These are phyloP conservation scores for Rhizoctonia solani DNA, from an alignment of 1,284 basidiomycete genomes.

Conservation along the genomic window DNA sequence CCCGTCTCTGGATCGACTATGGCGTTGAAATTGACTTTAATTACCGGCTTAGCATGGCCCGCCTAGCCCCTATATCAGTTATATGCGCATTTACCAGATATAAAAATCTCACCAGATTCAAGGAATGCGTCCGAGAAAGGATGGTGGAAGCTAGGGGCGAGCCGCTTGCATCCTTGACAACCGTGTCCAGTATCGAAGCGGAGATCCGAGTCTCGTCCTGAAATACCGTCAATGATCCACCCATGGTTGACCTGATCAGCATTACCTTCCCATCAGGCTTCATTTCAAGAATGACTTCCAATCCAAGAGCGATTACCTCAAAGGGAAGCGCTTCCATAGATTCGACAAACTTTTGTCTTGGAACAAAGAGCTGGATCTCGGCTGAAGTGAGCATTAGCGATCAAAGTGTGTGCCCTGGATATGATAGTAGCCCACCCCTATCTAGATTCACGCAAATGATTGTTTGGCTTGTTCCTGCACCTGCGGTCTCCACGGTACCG, in stretches of 20 bases:
- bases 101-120: constrained; percentile 55
- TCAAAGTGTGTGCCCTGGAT: no score
- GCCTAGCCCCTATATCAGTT: constrained; percentile 34
- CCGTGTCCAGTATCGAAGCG: constrained; percentile 64
- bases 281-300: constrained; percentile 67
- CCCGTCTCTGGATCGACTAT: constrained; percentile 64
- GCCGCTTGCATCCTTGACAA: constrained; percentile 54
- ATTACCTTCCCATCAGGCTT: constrained; percentile 69
- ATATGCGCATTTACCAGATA: no score
- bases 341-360: constrained; percentile 44
- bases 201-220: constrained; percentile 74
- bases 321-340: constrained; percentile 51
- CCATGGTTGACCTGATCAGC: not conserved
- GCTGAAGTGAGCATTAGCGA: no score
- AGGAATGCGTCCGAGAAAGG: constrained; percentile 56
- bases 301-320: constrained; percentile 62
- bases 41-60: constrained; percentile 52
- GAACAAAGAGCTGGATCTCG: constrained; percentile 52
- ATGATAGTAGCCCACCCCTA: constrained; percentile 58
- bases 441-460: constrained; percentile 49
- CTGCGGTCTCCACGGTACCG: constrained; percentile 42
- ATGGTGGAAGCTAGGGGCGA: constrained; percentile 50
- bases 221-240: constrained; percentile 30
- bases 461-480: constrained; percentile 53
- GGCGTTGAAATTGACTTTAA: constrained; percentile 73